These are phyloP conservation scores for Carallia pectinifolia DNA, from an alignment of 345 rosid genomes.

Conservation along the genomic window DNA sequence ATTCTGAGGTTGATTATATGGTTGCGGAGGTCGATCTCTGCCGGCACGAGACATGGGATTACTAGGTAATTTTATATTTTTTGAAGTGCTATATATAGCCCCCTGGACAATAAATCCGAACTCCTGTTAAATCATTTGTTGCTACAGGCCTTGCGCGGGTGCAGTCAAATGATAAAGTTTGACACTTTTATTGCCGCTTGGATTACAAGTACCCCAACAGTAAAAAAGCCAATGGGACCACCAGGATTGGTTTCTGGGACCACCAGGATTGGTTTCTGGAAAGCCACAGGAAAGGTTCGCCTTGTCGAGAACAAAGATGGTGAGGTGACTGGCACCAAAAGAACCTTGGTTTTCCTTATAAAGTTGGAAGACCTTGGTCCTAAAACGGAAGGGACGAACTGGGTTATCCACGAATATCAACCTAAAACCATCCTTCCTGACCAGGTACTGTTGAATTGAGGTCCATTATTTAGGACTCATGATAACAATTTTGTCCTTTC, in stretches of 20 bases:
- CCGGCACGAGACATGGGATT: constrained; percentile 25
- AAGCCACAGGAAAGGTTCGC: constrained; percentile 38
- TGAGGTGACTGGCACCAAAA: constrained; percentile 40
- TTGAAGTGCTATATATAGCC: no score
- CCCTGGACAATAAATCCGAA: neutral
- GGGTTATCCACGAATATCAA: constrained; percentile 32
- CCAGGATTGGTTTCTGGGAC: constrained; percentile 27
- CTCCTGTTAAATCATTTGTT: neutral
- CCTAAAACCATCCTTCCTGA: neutral
- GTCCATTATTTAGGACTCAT: no score
- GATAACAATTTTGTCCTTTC: no score
- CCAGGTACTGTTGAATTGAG: constrained; percentile 1
- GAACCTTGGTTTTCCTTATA: constrained; percentile 35
- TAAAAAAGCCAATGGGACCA: constrained; percentile 24
- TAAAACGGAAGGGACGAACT: constrained; percentile 4
- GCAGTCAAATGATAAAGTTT: constrained; percentile 21
- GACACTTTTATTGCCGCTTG: constrained; percentile 38
- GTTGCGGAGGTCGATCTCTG: constrained; percentile 16
- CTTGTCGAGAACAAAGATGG: constrained; percentile 12
- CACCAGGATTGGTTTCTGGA: constrained; percentile 19
- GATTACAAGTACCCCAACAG: constrained; percentile 14
- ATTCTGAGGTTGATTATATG: neutral
- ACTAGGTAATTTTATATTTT: constrained; percentile 30
- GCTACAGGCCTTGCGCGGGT: neutral
- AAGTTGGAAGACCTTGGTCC: neutral